Percentiles rank a stretch among this genome's conserved stretches.
Evolutionary conservation across 164 flowering plant species (phyloP).

Genomic region (Taxillus chinensis): DNA sequence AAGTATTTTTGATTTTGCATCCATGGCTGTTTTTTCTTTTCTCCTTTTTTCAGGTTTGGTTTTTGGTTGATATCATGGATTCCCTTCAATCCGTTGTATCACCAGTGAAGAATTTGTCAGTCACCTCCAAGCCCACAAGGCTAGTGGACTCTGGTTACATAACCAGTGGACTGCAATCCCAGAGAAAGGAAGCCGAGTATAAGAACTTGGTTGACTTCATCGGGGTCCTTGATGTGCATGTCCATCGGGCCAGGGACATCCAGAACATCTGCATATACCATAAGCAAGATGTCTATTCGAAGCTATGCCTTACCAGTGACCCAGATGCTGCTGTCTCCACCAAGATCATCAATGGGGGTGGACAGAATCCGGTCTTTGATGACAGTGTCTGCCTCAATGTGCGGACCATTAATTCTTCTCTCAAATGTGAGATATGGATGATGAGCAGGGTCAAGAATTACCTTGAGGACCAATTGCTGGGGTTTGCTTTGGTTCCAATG

Average conservation of each 20-base stretch:
- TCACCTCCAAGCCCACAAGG: conserved; percentile 26
- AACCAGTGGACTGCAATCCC: conserved; percentile 17
- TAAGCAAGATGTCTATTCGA: conserved; percentile 98
- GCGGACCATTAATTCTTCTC: conserved; percentile 44
- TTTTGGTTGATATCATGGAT: conserved; percentile 37
- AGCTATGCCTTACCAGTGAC: conserved; percentile 67
- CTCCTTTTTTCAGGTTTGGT: conserved; percentile 4
- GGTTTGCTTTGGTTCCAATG: conserved; percentile 79
- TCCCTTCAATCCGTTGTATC: conserved; percentile 61
- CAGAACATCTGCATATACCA: conserved; percentile 98
- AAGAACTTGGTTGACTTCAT: conserved; percentile 19
- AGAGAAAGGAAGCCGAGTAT: conserved; percentile 17
- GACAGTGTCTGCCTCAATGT: conserved; percentile 54
- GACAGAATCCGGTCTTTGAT: conserved; percentile 78
- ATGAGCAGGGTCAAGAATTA: conserved; percentile 83
- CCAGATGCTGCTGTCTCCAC: conserved; percentile 66
- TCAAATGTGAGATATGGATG: conserved; percentile 97
- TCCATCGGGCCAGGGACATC: conserved; percentile 88
- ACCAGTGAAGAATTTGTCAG: conserved; percentile 34
- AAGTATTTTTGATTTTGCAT: background rate
- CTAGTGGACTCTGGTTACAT: conserved; percentile 19
- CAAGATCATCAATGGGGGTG: conserved; percentile 81
- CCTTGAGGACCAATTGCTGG: conserved; percentile 86
- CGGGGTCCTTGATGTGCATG: conserved; percentile 64
- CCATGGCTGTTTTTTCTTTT: background rate